Base-by-base conservation (phyloP, 1,284 basidiomycete genomes). In the Ganoderma lucidum region DNA sequence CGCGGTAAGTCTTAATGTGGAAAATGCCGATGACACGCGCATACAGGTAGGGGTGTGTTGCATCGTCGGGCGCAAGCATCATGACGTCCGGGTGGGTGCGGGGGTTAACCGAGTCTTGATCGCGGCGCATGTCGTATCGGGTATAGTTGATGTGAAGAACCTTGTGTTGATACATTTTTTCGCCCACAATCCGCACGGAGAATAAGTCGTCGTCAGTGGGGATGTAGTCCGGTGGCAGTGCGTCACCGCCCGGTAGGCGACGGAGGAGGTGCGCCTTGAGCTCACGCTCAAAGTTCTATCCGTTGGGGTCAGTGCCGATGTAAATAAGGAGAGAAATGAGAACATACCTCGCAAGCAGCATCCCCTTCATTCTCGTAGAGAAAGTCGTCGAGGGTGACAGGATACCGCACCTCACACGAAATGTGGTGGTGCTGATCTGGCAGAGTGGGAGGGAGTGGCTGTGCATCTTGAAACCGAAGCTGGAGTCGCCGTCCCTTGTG, bases 91-190 rank as follows among this genome's bases (percentile, higher is more conserved):
- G 44, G 44, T 77, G 75, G 2, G 75, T 76, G 1, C 72, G 51
- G 0, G 78, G 80, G 64, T 83, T 84, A 59, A 86, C 69, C 0
- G 74, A 75, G 62, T 85, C 84, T 64, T 81, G 80, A 9, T 75
- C 75, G 3, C 79, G 75, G 1, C 76, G 75, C 17, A 83, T 63
- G 63, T 86, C 80, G 66, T 86, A 86, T 6, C 82, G 84, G 0
- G 82, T 86, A 71, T 82, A 86, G 63, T 85, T 83, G 56, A 86
- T 66, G 0, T 73, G 71, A 39, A 81, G 58, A 0, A 68, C 70
- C 37, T 78, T 76, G 62, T 77, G 73, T 0, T 60, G 78, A 74
- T 35, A 35, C 35, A 35, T 35, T 8, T 1, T 35, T 0, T 35
- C 8, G 35, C 35, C 35, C 35, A 35, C 35, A 1, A 80, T 65